Evolutionary conservation across 2,329 filamentous ascomycete species (phyloP), one percentile per base, ranked within the genome.

Genomic region (Botrytis fragariae): DNA sequence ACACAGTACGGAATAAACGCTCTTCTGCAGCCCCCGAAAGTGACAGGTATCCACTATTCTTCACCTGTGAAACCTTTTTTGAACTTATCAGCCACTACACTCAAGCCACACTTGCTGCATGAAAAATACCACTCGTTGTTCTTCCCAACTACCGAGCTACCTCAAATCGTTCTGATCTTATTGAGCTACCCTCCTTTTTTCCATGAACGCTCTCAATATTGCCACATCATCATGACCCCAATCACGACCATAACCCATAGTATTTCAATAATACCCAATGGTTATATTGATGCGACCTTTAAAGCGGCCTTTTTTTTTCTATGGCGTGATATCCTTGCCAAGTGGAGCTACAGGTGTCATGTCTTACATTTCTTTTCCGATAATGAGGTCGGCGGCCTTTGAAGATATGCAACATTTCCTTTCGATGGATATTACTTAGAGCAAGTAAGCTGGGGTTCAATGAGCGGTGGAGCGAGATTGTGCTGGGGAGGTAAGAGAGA

Each of bases 381-480:
- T n/a, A 45, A 32, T 61, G 54, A 61, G 67, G 67, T 69, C 67
- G 39, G 39, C 67, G 67, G 39, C 54, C 67, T 61, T 45, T 35
- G 2, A 20, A 62, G 54, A 37, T 18, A n/a, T 70, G 54, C 54
- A 62, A 61, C 54, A 70, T 44, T 45, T 4, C 39, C 18, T 69
- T 14, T 61, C 44, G n/a, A 42, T 22, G 51, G 8, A 51, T 42
- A 6, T 32, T 44, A 16, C 39, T 44, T 57, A 20, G 65, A 18
- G 29, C 32, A 9, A 32, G 14, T 29, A 3, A 42, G 35, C 18
- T 37, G 10, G 9, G 10, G 22, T 18, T 25, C 4, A 7, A 22
- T 1, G 35, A n/a, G 65, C 18, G n/a, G 22, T 69, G 44, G 22
- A 69, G 16, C 39, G 16, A 37, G 9, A 25, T 25, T 7, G 9